Percentiles rank a stretch among this genome's conserved stretches.
Evolutionary conservation across 2,329 filamentous ascomycete species (phyloP).

Genomic region (Penicillium palitans): DNA sequence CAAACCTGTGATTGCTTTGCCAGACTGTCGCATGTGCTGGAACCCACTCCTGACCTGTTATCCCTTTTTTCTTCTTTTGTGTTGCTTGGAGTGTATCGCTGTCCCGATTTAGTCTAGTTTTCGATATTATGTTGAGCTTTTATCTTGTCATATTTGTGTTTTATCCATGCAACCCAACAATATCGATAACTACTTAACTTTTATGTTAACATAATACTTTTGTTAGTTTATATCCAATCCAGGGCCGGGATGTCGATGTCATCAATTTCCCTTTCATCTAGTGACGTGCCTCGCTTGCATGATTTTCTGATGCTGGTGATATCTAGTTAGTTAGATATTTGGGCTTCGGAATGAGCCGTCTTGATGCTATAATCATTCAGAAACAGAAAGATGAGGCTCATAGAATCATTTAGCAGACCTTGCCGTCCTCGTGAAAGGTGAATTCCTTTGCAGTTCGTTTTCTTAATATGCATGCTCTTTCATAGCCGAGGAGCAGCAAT

Average conservation of each 20-base stretch:
- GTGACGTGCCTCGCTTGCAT: background rate
- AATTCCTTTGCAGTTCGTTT: background rate
- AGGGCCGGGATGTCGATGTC: background rate
- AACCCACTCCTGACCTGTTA: too few species aligned
- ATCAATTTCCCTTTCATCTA: background rate
- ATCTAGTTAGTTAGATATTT: background rate
- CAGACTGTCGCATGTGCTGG: background rate
- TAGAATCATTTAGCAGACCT: background rate
- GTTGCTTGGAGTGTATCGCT: background rate
- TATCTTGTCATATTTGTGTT: background rate
- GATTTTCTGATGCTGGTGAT: background rate
- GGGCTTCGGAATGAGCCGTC: background rate
- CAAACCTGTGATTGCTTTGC: too few species aligned
- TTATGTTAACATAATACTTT: background rate
- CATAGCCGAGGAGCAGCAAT: background rate
- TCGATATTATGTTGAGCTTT: background rate
- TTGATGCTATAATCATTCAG: background rate
- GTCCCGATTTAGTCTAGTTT: background rate
- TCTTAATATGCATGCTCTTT: background rate
- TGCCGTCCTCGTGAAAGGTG: too few species aligned
- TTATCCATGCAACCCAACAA: too few species aligned
- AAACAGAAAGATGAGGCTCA: background rate
- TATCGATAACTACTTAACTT: background rate
- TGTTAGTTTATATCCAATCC: background rate
- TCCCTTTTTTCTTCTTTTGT: background rate